Evolutionary conservation across 2,329 filamentous ascomycete species (phyloP), one percentile per base, ranked within the genome.

Genomic region (Pseudocercospora crystallina): DNA sequence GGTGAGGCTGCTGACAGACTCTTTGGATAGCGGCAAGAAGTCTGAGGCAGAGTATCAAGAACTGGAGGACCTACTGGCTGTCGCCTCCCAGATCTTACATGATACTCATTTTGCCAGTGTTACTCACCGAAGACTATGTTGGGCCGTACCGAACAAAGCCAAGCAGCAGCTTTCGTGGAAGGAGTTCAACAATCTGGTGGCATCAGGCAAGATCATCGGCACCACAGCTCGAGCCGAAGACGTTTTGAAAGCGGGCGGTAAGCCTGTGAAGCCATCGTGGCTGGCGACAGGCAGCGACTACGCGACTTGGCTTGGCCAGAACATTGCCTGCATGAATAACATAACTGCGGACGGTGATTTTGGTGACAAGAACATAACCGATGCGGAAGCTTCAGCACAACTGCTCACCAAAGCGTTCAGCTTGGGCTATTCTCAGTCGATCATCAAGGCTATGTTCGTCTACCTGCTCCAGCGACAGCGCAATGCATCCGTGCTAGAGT

Each of bases 221-320:
- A 70, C 76, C 15, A 71, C 76, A 55, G 83, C 83, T 17, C 81
- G 86, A 67, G 84, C 83, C 5, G 75, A 81, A 45, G 71, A 76
- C 20, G 59, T 77, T 9, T 64, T 79, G 8, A 76, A 74, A 3
- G 26, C 38, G 1, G 37, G 29, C 14, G 61, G 61, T 13, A 17
- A 5, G 12, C 34, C 31, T 8, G 13, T 38, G 8, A 84, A 69
- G 80, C 79, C 5, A 57, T 77, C 2, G 1, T 95, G 89, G 88
- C 63, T 89, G 31, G 77, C 81, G 0, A 79, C 84, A 56, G 85
- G 86, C 3, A 74, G 74, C 20, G 67, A 77, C 13, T 95, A 88
- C 70, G 79, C 81, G 10, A 70, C 71, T 29, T 96, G 90, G 90
- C 69, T 96, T 34, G 86, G 84, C 2, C 70, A 69, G 11, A 88